Base-by-base conservation (phyloP, 1,139 yeast genomes). In the Saccharomyces hybrid region DNA sequence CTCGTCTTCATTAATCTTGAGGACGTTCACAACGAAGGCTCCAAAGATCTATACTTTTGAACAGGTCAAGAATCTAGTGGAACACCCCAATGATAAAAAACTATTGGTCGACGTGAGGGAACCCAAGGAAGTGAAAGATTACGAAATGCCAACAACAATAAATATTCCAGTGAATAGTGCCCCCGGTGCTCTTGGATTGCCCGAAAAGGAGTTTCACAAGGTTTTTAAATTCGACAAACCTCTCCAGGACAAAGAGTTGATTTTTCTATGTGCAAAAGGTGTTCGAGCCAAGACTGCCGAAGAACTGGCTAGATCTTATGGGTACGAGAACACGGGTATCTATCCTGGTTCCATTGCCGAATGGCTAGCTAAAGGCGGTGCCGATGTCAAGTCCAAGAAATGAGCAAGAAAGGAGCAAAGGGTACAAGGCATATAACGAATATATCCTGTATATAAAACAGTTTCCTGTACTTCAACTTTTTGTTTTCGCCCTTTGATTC, bases 191-290 rank as follows among this genome's bases (percentile, higher is more conserved):
- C 77, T 93, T 60, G 89, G 88, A 54, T 78, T 93, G 56, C 73
- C 84, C 2, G 78, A 80, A 6, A 95, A 87, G 53, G 96, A 88
- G 61, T 93, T 93, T 66, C 78, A 81, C 63, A 88, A 86, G 44
- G 76, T 81, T 53, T 90, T 91, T 73, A 93, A 96, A 14, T 84
- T 90, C 66, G 77, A 76, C n/a, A 93, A 93, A 73, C 99, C 99
- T 3, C 64, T 74, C 5, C 70, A 76, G 48, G 83, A 82, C 51
- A 81, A 86, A 67, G 89, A 88, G 63, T 77, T 93, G 68, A 81
- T 93, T 47, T 91, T 93, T 72, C 91, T 91, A 74, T 93, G 99
- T 73, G 82, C 87, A 56, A 96, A 88, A 5, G 99, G 99, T 53
- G 88, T 90, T 50, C 83, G 99, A 75, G 86, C 96, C 47, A 79